Evolutionary conservation across 2,329 filamentous ascomycete species (phyloP).

Genomic region (Penicillium thymicola): DNA sequence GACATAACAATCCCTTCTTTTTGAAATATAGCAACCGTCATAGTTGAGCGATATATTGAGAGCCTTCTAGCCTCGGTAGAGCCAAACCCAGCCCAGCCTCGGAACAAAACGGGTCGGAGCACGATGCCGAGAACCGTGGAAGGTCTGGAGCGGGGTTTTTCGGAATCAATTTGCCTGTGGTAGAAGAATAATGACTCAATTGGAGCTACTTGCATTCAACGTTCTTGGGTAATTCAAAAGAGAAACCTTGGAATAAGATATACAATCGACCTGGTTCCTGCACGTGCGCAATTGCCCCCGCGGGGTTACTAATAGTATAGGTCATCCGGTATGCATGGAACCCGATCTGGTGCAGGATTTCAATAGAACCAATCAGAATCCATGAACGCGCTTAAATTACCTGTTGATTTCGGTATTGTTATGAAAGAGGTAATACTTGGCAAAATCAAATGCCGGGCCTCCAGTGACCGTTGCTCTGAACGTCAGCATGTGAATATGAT

Average conservation of each 20-base stretch:
- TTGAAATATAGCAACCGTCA: background rate
- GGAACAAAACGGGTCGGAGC: conserved; percentile 19
- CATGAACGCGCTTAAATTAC: background rate
- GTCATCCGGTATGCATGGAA: conserved; percentile 7
- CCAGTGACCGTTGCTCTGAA: conserved; percentile 13
- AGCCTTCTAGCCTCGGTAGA: conserved; percentile 10
- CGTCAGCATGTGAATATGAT: conserved; percentile 18
- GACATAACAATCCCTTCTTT: background rate
- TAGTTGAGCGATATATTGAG: conserved; percentile 1
- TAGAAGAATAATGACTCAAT: background rate
- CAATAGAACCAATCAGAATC: conserved; percentile 7
- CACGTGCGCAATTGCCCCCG: conserved; percentile 21
- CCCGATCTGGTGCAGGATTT: background rate
- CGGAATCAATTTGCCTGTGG: background rate
- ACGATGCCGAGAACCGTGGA: conserved; percentile 2
- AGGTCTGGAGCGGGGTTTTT: background rate
- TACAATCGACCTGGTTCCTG: conserved; percentile 3
- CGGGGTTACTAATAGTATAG: conserved; percentile 8
- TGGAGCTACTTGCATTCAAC: background rate
- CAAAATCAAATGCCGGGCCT: conserved; percentile 7
- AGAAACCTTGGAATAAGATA: background rate
- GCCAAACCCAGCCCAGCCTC: conserved; percentile 11
- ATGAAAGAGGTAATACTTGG: conserved; percentile 3
- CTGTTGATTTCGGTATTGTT: background rate
- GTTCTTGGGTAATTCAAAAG: background rate